Evolutionary conservation across 352 stramenopile species (phyloP), one percentile per base, ranked within the genome.

Genomic region (Thalassiosira sp.): DNA sequence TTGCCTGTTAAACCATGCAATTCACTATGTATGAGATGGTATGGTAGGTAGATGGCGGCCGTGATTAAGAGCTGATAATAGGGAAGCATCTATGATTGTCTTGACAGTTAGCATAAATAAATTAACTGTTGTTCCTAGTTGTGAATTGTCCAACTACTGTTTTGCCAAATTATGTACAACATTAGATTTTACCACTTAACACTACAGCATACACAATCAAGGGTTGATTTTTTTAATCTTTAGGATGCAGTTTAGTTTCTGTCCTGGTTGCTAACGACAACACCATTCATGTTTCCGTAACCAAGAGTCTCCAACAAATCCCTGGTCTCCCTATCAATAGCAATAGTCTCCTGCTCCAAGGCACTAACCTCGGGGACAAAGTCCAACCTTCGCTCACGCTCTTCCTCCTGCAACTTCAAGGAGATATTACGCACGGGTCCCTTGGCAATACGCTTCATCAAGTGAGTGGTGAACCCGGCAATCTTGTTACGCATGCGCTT

Each of bases 401-500:
- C 97, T 90, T 99, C 97, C 89, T 99, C 97, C 92, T 99, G 97
- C 43, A 99, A 90, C 93, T 99, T 99, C 70, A 99, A 93, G 68
- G 96, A 99, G 88, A 99, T 99, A 91, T 97, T 97, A 82, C 97
- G 95, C 72, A 99, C 97, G 70, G 97, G 97, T 82, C 97, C 97
- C 85, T 98, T 96, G 86, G 98, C 94, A 92, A 99, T 99, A 88
- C 97, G 95, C 94, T 99, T 99, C 97, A 99, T 99, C 53, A 99
- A 92, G 88, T 99, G 97, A 77, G 97, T 99, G 82, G 98, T 98
- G 93, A 99, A 99, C 70, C 97, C 97, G 31, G 97, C 97, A 82
- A 99, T 99, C 94, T 99, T 99, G 94, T 99, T 99, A 80, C 97
- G 95, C 97, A 99, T 99, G 76, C 97, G 95, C 95, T 99, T 99